Evolutionary conservation across 1,284 basidiomycete species (phyloP), one percentile per base, ranked within the genome.

Genomic region (Tylopilus orsonianus): DNA sequence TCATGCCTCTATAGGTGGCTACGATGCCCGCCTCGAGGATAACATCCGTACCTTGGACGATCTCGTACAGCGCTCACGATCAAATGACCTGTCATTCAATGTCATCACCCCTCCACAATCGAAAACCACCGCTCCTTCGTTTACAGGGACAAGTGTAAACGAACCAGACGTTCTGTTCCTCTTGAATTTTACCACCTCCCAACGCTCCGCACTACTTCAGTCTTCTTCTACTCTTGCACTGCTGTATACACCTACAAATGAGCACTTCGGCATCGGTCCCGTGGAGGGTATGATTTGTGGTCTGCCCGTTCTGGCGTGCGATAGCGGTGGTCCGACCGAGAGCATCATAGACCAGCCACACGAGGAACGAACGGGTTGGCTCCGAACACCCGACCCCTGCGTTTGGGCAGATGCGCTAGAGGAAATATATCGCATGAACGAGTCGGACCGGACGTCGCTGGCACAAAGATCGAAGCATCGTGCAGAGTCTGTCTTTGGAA

Each of bases 231-330:
- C 90, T 0, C 70, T 80, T 9, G 87, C 81, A 0, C 75, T 99
- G 0, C 77, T 98, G 4, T 99, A 99, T 68, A 99, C 97, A 0
- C 96, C 97, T 0, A 75, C 81, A 2, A 95, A 97, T 67, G 96
- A 99, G 64, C 96, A 99, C 68, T 97, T 99, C 64, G 96, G 96
- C 2, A 98, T 99, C 58, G 95, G 90, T 0, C 96, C 96, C 0
- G 80, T 98, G 5, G 97, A 99, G 67, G 95, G 85, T 0, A 97
- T 98, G 93, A 81, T 86, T 2, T 94, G 89, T 53, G 91, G 93
- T 1, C 66, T 98, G 0, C 93, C 94, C 0, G 90, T 99, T 0
- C 69, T 99, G 6, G 94, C 94, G 0, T 91, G 88, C 57, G 76
- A 94, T 66, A 88, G 81, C 43, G 96, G 97, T 27, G 96, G 96